These are phyloP conservation scores for Volvariella surrecta DNA, from an alignment of 1,284 basidiomycete genomes.

Conservation along the genomic window DNA sequence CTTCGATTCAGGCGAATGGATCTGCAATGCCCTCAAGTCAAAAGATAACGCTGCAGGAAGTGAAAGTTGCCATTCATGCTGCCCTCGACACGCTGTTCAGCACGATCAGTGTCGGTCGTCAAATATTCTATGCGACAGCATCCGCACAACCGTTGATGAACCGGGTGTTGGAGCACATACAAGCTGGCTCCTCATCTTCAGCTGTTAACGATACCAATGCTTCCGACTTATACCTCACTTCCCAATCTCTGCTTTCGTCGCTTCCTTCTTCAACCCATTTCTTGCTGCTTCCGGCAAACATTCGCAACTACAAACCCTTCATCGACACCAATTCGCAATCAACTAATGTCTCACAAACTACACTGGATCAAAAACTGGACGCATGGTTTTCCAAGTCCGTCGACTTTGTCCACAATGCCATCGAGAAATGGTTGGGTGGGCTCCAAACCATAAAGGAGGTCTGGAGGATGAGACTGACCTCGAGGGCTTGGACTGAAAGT, in stretches of 20 bases:
- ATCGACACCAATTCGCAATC: constrained; percentile 54
- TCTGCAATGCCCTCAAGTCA: no score
- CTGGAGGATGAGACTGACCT: constrained; percentile 51
- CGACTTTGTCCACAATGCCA: constrained; percentile 32
- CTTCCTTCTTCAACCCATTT: constrained; percentile 71
- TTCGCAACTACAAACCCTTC: constrained; percentile 67
- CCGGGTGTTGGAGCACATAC: constrained; percentile 48
- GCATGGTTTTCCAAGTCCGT: constrained; percentile 54
- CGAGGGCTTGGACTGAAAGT: constrained; percentile 36
- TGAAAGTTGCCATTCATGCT: constrained; percentile 41
- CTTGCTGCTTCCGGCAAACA: constrained; percentile 50
- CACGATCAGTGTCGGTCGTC: constrained; percentile 46
- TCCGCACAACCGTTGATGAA: constrained; percentile 41
- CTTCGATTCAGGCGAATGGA: no score
- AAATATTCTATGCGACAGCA: constrained; percentile 37
- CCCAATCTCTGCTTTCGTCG: constrained; percentile 47
- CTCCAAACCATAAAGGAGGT: constrained; percentile 51
- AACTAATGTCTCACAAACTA: constrained; percentile 33
- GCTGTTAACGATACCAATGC: constrained; percentile 28
- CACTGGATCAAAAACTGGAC: constrained; percentile 37
- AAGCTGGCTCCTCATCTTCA: constrained; percentile 30
- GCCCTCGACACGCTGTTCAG: constrained; percentile 45
- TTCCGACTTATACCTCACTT: constrained; percentile 50
- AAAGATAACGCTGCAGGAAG: constrained; percentile 25
- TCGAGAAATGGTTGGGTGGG: constrained; percentile 48